These are phyloP conservation scores for Candida sojae DNA, from an alignment of 1,139 yeast species.

Conservation along the genomic window DNA sequence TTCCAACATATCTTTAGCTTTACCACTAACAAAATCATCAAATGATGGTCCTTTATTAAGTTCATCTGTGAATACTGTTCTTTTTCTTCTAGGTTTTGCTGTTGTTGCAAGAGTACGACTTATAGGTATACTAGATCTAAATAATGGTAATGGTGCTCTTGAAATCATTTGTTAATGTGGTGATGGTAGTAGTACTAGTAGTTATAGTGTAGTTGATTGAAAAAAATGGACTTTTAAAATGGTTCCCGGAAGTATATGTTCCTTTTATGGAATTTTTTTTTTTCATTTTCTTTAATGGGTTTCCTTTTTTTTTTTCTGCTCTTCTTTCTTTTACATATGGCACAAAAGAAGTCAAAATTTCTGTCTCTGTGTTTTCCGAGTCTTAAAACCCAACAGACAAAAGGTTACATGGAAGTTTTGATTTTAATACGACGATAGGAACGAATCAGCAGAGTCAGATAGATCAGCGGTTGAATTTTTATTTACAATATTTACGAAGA, in stretches of 20 bases:
- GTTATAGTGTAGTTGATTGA: too few species aligned
- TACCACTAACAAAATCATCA: conserved; percentile 84
- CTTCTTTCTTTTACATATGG: background rate
- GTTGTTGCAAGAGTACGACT: conserved; percentile 17
- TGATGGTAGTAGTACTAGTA: background rate
- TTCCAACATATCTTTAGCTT: conserved; percentile 60
- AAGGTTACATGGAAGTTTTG: background rate
- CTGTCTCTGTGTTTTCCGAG: background rate
- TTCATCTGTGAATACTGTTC: conserved; percentile 67
- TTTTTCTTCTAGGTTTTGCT: conserved; percentile 35
- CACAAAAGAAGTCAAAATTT: background rate
- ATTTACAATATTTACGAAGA: too few species aligned
- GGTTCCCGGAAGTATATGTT: background rate
- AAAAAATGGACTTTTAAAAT: background rate
- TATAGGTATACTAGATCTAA: background rate
- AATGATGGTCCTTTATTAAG: conserved; percentile 89
- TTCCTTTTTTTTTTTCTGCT: too few species aligned
- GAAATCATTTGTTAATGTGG: background rate
- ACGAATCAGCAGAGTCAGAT: conserved; percentile 1
- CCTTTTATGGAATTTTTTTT: background rate
- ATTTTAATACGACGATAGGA: background rate
- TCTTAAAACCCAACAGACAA: background rate
- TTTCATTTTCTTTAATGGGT: background rate
- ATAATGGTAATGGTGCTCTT: background rate
- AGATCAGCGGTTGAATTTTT: background rate